Percentiles rank a stretch among this genome's conserved stretches.
These are phyloP conservation scores for Penicillium desertorum DNA, from an alignment of 495 filamentous ascomycete species.

Conservation along the genomic window DNA sequence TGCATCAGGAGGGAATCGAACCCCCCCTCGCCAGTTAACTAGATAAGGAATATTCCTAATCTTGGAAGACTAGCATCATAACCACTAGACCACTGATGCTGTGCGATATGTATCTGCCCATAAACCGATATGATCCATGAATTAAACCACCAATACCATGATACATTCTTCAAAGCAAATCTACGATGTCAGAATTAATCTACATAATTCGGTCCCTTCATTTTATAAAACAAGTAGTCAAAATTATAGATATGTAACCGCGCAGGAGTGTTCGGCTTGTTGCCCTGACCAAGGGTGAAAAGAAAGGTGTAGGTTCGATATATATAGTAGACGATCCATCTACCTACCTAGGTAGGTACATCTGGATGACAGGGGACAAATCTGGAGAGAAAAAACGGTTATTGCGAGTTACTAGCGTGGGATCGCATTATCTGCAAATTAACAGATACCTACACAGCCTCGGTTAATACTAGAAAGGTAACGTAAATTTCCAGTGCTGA, in stretches of 20 bases:
- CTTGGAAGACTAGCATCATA: conserved; percentile 1
- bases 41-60: not conserved
- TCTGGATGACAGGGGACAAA: not conserved
- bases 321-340: too few species aligned
- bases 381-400: too few species aligned
- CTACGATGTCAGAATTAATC: not conserved
- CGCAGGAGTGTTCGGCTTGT: not conserved
- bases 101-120: not conserved
- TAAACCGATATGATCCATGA: not conserved
- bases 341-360: too few species aligned
- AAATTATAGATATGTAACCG: not conserved
- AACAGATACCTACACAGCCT: not conserved
- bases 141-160: too few species aligned
- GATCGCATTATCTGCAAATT: not conserved
- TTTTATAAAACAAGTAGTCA: not conserved
- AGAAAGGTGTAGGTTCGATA: not conserved
- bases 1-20: not conserved
- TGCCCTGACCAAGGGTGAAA: not conserved
- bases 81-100: not conserved
- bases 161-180: too few species aligned
- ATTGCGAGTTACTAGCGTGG: not conserved
- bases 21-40: not conserved
- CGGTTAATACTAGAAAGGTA: not conserved
- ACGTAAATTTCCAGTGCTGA: not conserved
- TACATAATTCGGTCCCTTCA: not conserved